Conservation (phyloP, 2,329 filamentous ascomycete species). For the Aspergillus melleus region DNA sequence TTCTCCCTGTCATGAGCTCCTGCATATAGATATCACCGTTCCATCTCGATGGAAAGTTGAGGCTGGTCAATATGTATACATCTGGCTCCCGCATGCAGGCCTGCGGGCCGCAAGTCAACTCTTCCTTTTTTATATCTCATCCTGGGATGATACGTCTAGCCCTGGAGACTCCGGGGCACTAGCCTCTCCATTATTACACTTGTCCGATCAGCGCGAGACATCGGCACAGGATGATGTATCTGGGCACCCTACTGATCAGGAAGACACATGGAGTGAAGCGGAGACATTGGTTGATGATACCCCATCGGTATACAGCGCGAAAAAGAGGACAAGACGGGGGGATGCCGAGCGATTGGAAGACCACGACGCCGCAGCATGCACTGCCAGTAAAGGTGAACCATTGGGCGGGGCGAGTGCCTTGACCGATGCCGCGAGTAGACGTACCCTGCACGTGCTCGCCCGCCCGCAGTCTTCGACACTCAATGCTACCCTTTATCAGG, state of each 20-base stretch:
- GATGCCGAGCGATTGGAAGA: background rate
- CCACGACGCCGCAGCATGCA: background rate
- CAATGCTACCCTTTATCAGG: background rate
- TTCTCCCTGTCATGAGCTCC: background rate
- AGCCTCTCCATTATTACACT: too few relatives aligned
- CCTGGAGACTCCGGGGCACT: too few relatives aligned
- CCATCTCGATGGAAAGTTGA: background rate
- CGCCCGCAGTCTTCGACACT: constrained; percentile 3
- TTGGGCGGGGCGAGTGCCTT: background rate
- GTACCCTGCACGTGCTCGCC: constrained; percentile 1
- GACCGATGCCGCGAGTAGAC: background rate
- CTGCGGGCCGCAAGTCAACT: background rate
- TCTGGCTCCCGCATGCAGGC: background rate
- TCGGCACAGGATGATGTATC: too few relatives aligned
- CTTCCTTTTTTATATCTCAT: background rate
- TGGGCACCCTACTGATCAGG: too few relatives aligned
- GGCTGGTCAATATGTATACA: background rate
- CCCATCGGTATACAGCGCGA: background rate
- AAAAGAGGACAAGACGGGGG: background rate
- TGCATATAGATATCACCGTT: background rate
- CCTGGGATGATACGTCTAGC: background rate
- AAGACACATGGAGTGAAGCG: too few relatives aligned
- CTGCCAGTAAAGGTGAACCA: background rate
- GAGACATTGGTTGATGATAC: too few relatives aligned
- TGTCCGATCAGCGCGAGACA: too few relatives aligned